phyloP scores from a whole-genome alignment of 169 alveolate species.

The Babesia ovis region DNA sequence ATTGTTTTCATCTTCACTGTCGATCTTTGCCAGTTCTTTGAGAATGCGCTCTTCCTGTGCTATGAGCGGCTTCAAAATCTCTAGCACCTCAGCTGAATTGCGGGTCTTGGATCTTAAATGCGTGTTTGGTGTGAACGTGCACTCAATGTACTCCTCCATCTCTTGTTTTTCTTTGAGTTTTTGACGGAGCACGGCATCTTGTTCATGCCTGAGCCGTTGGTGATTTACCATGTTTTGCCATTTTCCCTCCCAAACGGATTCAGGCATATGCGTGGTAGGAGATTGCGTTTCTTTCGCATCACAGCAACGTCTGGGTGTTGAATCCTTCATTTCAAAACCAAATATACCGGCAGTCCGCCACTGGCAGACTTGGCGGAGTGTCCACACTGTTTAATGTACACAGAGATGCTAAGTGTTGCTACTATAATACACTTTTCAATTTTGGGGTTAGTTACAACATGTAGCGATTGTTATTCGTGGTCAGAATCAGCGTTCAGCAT shows the following conservation, averaged over 20 bases:
- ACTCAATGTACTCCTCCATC: constrained; percentile 62
- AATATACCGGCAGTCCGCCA: background rate
- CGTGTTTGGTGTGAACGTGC: constrained; percentile 60
- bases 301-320: background rate
- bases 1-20: constrained; percentile 37
- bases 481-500: constrained; percentile 15
- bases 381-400: background rate
- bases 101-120: constrained; percentile 11
- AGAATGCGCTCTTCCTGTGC: constrained; percentile 47
- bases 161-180: constrained; percentile 51
- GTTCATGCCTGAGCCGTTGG: constrained; percentile 34
- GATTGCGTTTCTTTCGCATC: constrained; percentile 5
- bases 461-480: constrained; percentile 5
- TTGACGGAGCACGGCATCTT: constrained; percentile 36
- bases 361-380: constrained; percentile 6
- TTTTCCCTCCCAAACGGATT: constrained; percentile 60
- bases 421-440: constrained; percentile 2
- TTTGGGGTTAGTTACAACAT: background rate
- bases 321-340: background rate
- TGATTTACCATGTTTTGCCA: constrained; percentile 64
- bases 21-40: constrained; percentile 29
- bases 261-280: constrained; percentile 20
- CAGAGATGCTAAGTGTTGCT: background rate
- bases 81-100: constrained; percentile 35
- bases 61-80: constrained; percentile 40